A percentile compares a stretch with the other conserved stretches of the same genome.
Evolutionary conservation across 805 yeast species (phyloP).

Genomic region (Starmerella vaccinii): DNA sequence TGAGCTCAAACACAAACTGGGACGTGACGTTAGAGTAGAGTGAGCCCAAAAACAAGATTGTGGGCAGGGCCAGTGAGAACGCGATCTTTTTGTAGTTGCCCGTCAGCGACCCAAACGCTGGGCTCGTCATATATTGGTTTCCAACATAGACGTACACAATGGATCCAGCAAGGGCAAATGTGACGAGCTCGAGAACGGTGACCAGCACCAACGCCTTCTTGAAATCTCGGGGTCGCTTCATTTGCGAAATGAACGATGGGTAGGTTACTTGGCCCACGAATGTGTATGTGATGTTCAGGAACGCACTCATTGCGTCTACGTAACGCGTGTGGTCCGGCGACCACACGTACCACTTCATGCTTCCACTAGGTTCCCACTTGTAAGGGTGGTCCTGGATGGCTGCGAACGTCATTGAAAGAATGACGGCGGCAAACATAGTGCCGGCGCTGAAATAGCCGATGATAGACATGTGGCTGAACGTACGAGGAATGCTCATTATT

Average conservation of each 20-base stretch:
- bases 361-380: slow-evolving; percentile 32
- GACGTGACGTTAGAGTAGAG: slow-evolving; percentile 47
- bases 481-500: slow-evolving; percentile 46
- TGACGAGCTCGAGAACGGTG: slow-evolving; percentile 40
- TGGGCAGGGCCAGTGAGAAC: slow-evolving; percentile 53
- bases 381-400: slow-evolving; percentile 44
- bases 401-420: slow-evolving; percentile 44
- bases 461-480: slow-evolving; percentile 42
- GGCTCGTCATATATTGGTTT: slow-evolving; percentile 42
- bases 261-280: slow-evolving; percentile 57
- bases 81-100: slow-evolving; percentile 43
- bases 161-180: slow-evolving; percentile 47
- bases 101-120: slow-evolving; percentile 47
- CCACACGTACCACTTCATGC: slow-evolving; percentile 40
- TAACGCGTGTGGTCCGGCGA: slow-evolving; percentile 45
- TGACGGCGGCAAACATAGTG: slow-evolving; percentile 49
- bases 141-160: slow-evolving; percentile 52
- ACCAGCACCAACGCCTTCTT: slow-evolving; percentile 46
- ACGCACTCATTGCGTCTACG: slow-evolving; percentile 46
- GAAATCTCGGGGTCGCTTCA: slow-evolving; percentile 49
- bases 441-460: slow-evolving; percentile 46
- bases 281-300: slow-evolving; percentile 50
- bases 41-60: slow-evolving; percentile 43
- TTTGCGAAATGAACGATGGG: slow-evolving; percentile 52
- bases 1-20: slow-evolving; percentile 40